Percentiles rank a stretch among this genome's conserved stretches.
Conservation (phyloP, 2,329 filamentous ascomycete species). For the Aspergillus calidoustus region DNA sequence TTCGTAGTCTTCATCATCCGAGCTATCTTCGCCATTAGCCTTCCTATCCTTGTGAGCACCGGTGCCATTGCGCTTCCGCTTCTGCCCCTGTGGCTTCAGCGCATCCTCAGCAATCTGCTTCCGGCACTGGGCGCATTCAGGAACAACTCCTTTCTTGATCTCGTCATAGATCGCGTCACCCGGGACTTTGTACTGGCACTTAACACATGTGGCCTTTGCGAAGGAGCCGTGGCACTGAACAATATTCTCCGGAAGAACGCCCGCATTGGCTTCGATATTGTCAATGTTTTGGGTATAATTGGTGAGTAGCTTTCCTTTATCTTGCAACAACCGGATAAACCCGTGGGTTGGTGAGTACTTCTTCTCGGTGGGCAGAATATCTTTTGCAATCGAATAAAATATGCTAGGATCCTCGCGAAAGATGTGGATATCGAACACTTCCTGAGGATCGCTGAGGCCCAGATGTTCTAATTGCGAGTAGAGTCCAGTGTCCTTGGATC, state of each 20-base stretch:
- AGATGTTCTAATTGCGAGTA: constrained; percentile 83
- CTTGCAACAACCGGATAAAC: constrained; percentile 87
- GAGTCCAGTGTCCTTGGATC: constrained; percentile 88
- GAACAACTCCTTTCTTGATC: constrained; percentile 75
- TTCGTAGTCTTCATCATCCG: constrained; percentile 64
- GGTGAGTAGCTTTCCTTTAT: constrained; percentile 85
- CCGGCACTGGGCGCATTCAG: constrained; percentile 75
- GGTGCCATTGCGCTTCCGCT: constrained; percentile 58
- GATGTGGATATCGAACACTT: constrained; percentile 89
- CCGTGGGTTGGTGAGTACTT: constrained; percentile 89
- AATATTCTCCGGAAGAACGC: constrained; percentile 78
- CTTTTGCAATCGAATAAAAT: constrained; percentile 90
- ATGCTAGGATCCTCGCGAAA: constrained; percentile 86
- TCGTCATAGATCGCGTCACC: constrained; percentile 81
- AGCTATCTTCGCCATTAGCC: constrained; percentile 58
- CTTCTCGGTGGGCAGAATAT: constrained; percentile 81
- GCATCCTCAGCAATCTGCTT: constrained; percentile 52
- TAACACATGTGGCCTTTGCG: constrained; percentile 85
- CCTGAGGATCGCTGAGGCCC: constrained; percentile 81
- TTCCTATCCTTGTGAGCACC: constrained; percentile 57
- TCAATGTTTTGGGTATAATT: constrained; percentile 99
- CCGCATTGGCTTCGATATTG: constrained; percentile 87
- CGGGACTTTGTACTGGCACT: constrained; percentile 73
- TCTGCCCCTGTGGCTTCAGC: constrained; percentile 52
- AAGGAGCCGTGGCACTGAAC: constrained; percentile 98